Percentiles rank a stretch among this genome's conserved stretches.
Conservation (phyloP, 768 basidiomycete genomes). For the Suillus discolor region DNA sequence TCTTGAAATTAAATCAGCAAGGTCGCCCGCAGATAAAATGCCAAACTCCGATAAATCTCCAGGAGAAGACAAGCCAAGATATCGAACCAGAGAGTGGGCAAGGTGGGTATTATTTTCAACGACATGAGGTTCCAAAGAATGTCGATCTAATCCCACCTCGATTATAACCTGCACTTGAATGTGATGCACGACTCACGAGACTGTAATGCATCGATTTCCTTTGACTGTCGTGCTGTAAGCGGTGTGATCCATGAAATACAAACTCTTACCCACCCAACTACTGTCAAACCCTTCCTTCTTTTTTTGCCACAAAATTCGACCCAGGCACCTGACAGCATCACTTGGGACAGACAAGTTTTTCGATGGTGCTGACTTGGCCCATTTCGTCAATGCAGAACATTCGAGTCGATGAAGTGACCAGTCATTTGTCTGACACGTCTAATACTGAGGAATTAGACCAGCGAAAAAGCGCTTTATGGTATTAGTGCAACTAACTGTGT, state of each 20-base stretch:
- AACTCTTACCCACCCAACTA: conserved; percentile 52
- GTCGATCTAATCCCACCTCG: conserved; percentile 49
- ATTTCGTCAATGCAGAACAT: conserved; percentile 67
- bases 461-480: conserved; percentile 8
- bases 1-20: conserved; percentile 73
- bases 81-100: conserved; percentile 74
- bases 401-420: conserved; percentile 80
- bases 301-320: conserved; percentile 68
- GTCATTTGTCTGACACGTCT: conserved; percentile 74
- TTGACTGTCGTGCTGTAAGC: conserved; percentile 43
- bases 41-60: conserved; percentile 61
- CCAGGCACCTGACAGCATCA: conserved; percentile 81
- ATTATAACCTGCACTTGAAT: neutral
- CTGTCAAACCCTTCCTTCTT: conserved; percentile 56
- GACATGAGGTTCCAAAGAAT: conserved; percentile 47
- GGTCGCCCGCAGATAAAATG: conserved; percentile 56
- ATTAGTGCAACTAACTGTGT: conserved; percentile 49
- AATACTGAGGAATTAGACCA: conserved; percentile 5
- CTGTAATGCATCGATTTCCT: conserved; percentile 69
- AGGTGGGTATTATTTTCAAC: conserved; percentile 67
- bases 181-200: conserved; percentile 57
- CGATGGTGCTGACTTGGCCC: conserved; percentile 55
- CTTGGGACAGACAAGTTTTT: conserved; percentile 55
- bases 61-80: conserved; percentile 61
- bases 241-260: conserved; percentile 1